Evolutionary conservation across 257 asterid species (phyloP), one percentile per base, ranked within the genome.

Genomic region (Leonotis leonurus): DNA sequence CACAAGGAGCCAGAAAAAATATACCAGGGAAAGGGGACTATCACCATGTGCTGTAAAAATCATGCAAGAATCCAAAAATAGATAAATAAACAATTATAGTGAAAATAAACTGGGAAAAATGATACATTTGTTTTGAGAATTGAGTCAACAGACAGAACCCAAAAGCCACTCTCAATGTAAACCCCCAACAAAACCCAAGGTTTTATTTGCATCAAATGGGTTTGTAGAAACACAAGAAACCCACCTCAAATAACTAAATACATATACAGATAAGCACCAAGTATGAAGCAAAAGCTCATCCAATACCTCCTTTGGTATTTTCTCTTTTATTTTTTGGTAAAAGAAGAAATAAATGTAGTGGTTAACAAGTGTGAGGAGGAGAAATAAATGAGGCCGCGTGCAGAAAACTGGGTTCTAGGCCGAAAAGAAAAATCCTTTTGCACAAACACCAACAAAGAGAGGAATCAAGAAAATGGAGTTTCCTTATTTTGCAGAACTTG

Each of bases 161-260:
- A 75, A 64, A 80, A 66, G 83, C 77, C 79, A 75, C 95, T 81
- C 85, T 66, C 83, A 82, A 64, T 76, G 86, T 77, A 65, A 75
- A 75, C 62, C 56, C 73, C 67, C n/a, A 75, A 66, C 83, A 72
- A 66, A 68, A 69, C 70, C 82, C 84, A 77, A 79, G 74, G 66
- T 30, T 74, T 52, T 58, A 32, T 20, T 51, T 58, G 41, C 66
- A 71, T 17, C 43, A 48, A 50, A 44, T 68, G 45, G 21, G 52
- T 29, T 51, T 40, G 64, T 26, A 73, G 65, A 71, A 75, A 62
- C 65, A 67, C 66, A 63, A 61, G 67, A 65, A 68, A 60, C 40
- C 68, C 70, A 67, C 75, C 72, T 64, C 57, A 72, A 51, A 66
- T 21, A 51, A 13, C 61, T 55, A 72, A 51, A 66, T 21, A 51